Conservation (phyloP, 164 flowering plant species). For the Chimonanthus salicifolius region DNA sequence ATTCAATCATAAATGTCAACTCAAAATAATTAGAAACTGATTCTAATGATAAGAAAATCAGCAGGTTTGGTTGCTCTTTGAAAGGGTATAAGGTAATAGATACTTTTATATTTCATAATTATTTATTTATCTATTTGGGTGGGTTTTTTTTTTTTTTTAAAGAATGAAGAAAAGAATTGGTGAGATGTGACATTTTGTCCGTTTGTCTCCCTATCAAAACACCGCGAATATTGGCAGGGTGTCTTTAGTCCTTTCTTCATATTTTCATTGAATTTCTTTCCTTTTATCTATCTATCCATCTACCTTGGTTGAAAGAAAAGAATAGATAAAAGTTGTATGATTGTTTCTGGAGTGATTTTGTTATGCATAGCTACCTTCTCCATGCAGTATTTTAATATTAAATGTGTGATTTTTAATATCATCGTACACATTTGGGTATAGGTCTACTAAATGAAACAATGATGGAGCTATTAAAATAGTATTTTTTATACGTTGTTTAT, state of each 20-base stretch:
- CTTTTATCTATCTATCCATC: neutral
- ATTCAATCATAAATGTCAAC: too few relatives aligned
- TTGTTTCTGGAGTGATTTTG: neutral
- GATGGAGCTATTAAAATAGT: too few relatives aligned
- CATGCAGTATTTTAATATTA: neutral
- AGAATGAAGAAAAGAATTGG: neutral
- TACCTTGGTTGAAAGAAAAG: neutral
- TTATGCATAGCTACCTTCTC: neutral
- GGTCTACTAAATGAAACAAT: too few relatives aligned
- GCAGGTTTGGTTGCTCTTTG: neutral
- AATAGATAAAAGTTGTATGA: conserved; percentile 4
- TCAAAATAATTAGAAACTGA: too few relatives aligned
- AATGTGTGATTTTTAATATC: neutral
- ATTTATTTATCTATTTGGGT: neutral
- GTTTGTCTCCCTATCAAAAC: conserved; percentile 7
- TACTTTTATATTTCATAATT: too few relatives aligned
- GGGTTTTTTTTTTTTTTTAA: neutral
- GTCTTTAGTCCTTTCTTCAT: neutral
- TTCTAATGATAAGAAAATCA: too few relatives aligned
- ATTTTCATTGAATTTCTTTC: neutral
- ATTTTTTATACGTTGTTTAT: neutral
- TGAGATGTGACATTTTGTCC: conserved; percentile 4
- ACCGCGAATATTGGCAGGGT: conserved; percentile 6
- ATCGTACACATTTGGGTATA: too few relatives aligned
- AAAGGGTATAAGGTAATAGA: neutral